Evolutionary conservation across 139 green algal species (phyloP).

Genomic region (Mesostigma viride): DNA sequence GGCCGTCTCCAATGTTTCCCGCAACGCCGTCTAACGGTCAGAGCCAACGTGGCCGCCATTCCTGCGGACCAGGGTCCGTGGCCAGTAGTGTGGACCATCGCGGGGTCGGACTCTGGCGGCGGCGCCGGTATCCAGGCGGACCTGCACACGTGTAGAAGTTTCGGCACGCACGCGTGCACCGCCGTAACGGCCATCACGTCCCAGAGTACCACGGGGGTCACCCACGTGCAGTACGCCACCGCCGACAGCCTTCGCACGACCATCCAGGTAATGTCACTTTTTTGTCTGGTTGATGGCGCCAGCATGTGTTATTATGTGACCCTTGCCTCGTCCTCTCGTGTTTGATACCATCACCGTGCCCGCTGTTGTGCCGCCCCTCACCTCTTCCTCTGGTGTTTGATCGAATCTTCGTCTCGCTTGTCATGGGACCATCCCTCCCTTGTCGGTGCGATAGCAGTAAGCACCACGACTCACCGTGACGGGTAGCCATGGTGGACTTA

Average conservation of each 20-base stretch:
- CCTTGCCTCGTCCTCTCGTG: too few relatives aligned
- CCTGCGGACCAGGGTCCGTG: too few relatives aligned
- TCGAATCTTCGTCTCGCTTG: too few relatives aligned
- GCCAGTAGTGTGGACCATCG: constrained; percentile 37
- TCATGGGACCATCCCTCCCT: too few relatives aligned
- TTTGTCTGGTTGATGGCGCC: neutral
- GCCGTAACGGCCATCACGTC: constrained; percentile 83
- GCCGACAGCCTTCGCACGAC: neutral
- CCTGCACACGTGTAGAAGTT: constrained; percentile 28
- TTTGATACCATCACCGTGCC: too few relatives aligned
- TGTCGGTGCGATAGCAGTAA: too few relatives aligned
- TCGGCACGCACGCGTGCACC: constrained; percentile 59
- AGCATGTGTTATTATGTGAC: neutral
- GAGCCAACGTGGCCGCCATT: neutral
- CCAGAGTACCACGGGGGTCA: constrained; percentile 84
- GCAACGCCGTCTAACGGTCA: neutral
- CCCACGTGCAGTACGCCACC: neutral
- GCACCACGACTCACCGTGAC: too few relatives aligned
- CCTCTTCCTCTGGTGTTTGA: too few relatives aligned
- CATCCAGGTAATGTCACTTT: neutral
- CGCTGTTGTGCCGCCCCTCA: too few relatives aligned
- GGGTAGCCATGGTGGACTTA: too few relatives aligned
- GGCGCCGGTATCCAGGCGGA: constrained; percentile 84
- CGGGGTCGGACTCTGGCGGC: constrained; percentile 83
- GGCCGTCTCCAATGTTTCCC: too few relatives aligned